A percentile compares a stretch with the other conserved stretches of the same genome.
phyloP scores from a whole-genome alignment of 768 basidiomycete genomes.

The Nidularia pulvinata region DNA sequence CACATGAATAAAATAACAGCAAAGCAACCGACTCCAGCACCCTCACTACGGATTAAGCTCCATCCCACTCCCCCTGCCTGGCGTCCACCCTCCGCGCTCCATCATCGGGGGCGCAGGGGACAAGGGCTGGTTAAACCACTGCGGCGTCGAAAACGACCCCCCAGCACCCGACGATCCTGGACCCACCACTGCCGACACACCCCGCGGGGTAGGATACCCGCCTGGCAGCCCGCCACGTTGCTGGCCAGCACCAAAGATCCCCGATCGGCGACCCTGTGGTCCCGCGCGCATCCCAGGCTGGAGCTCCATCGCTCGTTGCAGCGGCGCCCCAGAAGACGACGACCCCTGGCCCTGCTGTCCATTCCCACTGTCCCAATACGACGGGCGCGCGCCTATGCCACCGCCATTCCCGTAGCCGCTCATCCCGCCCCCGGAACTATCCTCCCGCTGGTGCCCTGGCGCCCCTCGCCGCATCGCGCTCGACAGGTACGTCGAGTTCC shows the following conservation, averaged over 20 bases:
- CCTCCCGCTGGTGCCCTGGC: conserved; percentile 14
- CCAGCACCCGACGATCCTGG: conserved; percentile 12
- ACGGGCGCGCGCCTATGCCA: conserved; percentile 4
- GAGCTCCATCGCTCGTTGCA: conserved; percentile 50
- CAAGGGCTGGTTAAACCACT: conserved; percentile 36
- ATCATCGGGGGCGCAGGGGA: conserved; percentile 38
- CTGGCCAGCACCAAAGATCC: conserved; percentile 54
- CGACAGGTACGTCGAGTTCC: conserved; percentile 30
- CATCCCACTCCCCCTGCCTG: conserved; percentile 22
- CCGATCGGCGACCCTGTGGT: conserved; percentile 51
- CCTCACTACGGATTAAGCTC: conserved; percentile 32
- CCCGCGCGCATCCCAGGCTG: conserved; percentile 53
- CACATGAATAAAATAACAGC: not conserved
- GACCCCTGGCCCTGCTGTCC: conserved; percentile 8
- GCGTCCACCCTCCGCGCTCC: conserved; percentile 45
- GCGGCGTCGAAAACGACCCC: too few relatives aligned
- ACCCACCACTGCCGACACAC: conserved; percentile 19
- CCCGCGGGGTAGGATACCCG: conserved; percentile 21
- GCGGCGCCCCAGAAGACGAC: conserved; percentile 27
- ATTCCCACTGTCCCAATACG: conserved; percentile 26
- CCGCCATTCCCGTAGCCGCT: not conserved
- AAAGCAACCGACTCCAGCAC: conserved; percentile 2
- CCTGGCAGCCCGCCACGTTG: conserved; percentile 30
- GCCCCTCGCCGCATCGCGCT: conserved; percentile 25
- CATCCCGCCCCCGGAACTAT: conserved; percentile 3